Evolutionary conservation across 768 basidiomycete species (phyloP).

Genomic region (Tulasnella sp.): DNA sequence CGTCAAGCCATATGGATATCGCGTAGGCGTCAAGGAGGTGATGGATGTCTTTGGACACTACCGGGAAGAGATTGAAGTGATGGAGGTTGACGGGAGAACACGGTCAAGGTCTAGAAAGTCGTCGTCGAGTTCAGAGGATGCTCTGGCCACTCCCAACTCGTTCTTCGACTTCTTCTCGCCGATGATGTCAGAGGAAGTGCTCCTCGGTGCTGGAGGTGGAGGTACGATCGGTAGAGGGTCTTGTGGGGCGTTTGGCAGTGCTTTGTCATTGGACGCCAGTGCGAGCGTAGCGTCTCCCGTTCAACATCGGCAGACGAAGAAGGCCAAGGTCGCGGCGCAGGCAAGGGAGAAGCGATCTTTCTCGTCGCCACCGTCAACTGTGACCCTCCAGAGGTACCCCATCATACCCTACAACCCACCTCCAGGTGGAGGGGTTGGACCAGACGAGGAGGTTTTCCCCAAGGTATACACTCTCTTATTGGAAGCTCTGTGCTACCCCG

Average conservation of each 20-base stretch:
- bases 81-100: no score
- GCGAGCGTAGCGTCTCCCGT: not conserved
- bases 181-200: not conserved
- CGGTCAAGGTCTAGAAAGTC: no score
- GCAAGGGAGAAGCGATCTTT: not conserved
- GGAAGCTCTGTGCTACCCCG: not conserved
- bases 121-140: no score
- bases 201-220: not conserved
- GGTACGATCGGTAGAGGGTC: no score
- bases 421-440: not conserved
- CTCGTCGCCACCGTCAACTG: slow-evolving; percentile 1
- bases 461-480: not conserved
- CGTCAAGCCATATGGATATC: slow-evolving; percentile 14
- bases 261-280: not conserved
- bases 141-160: not conserved
- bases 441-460: slow-evolving; percentile 8
- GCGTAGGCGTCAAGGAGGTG: slow-evolving; percentile 6
- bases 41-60: not conserved
- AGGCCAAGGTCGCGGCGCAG: not conserved
- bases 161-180: not conserved
- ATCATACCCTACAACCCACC: slow-evolving; percentile 14
- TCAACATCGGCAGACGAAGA: no score
- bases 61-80: not conserved
- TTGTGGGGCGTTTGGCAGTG: no score
- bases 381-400: slow-evolving; percentile 7